Evolutionary conservation across 1,284 basidiomycete genomes (phyloP).

Genomic region (Schizopora paradoxa): DNA sequence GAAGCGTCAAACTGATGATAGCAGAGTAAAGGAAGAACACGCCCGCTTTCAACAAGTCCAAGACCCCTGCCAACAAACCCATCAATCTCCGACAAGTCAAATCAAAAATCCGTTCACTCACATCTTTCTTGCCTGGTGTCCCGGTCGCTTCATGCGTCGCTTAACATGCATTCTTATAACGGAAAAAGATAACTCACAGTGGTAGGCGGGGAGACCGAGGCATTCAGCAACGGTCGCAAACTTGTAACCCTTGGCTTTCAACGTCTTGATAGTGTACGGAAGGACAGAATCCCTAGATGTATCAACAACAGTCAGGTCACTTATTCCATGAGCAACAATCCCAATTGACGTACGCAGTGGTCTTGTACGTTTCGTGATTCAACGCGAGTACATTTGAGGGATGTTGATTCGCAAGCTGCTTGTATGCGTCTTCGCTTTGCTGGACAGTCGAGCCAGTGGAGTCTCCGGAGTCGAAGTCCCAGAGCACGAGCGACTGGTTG

Average conservation of each 20-base stretch:
- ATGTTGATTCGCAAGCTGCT: slow-evolving; percentile 25
- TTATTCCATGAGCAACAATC: neutral
- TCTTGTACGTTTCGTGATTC: slow-evolving; percentile 40
- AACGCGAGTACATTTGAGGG: slow-evolving; percentile 38
- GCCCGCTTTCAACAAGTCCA: slow-evolving; percentile 17
- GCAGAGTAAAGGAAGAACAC: too few relatives aligned
- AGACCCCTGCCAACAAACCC: slow-evolving; percentile 10
- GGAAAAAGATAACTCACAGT: neutral
- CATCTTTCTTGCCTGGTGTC: slow-evolving; percentile 10
- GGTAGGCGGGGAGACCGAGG: slow-evolving; percentile 29
- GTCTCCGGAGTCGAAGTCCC: slow-evolving; percentile 40
- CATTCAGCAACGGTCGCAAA: slow-evolving; percentile 44
- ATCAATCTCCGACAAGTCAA: neutral
- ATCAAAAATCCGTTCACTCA: neutral
- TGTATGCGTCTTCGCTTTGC: slow-evolving; percentile 30
- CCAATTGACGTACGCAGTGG: slow-evolving; percentile 30
- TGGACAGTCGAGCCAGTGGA: slow-evolving; percentile 31
- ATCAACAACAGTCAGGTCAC: neutral
- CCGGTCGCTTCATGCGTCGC: neutral
- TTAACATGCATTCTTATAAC: neutral
- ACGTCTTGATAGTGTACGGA: slow-evolving; percentile 22
- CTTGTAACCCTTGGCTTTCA: slow-evolving; percentile 33
- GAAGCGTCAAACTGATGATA: too few relatives aligned
- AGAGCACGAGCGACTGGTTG: slow-evolving; percentile 33
- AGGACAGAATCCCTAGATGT: slow-evolving; percentile 20